phyloP scores from a whole-genome alignment of 2,329 filamentous ascomycete species.

The Verticillium tricorpus region DNA sequence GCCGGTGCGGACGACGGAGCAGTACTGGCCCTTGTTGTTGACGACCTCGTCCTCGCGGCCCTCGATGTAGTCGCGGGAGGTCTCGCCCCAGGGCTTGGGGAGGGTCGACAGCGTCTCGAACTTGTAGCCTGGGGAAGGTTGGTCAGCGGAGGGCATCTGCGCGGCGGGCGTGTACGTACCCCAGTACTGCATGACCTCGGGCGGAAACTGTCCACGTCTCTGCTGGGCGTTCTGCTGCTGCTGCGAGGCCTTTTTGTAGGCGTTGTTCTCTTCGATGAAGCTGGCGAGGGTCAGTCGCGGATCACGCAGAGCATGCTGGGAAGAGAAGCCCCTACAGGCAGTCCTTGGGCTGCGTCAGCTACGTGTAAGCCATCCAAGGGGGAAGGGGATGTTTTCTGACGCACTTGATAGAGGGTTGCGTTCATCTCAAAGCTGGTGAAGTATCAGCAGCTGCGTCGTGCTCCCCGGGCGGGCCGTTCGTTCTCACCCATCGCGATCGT shows the following conservation, averaged over 20 bases:
- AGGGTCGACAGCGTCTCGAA: constrained; percentile 85
- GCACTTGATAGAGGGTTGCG: constrained; percentile 81
- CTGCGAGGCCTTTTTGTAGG: constrained; percentile 61
- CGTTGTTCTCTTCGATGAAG: constrained; percentile 89
- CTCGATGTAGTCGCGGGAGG: constrained; percentile 73
- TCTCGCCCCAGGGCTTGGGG: constrained; percentile 68
- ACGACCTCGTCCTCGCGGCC: constrained; percentile 65
- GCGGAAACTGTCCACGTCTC: constrained; percentile 41
- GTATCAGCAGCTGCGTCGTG: not conserved
- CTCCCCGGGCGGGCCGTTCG: constrained; percentile 14
- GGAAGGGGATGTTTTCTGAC: constrained; percentile 22
- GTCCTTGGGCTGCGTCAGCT: constrained; percentile 28
- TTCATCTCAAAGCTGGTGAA: constrained; percentile 84
- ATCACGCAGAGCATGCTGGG: not conserved
- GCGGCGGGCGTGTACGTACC: constrained; percentile 44
- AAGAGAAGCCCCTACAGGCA: constrained; percentile 43
- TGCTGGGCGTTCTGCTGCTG: constrained; percentile 52
- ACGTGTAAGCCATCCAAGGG: not conserved
- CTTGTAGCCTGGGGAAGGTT: constrained; percentile 75
- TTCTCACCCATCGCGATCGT: constrained; percentile 69
- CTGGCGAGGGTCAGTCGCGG: constrained; percentile 35
- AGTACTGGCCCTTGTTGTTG: constrained; percentile 92
- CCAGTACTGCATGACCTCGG: constrained; percentile 90
- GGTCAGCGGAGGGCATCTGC: not conserved
- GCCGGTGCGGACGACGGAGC: constrained; percentile 84